phyloP scores from a whole-genome alignment of 768 basidiomycete species.

The Lactarius vividus region DNA sequence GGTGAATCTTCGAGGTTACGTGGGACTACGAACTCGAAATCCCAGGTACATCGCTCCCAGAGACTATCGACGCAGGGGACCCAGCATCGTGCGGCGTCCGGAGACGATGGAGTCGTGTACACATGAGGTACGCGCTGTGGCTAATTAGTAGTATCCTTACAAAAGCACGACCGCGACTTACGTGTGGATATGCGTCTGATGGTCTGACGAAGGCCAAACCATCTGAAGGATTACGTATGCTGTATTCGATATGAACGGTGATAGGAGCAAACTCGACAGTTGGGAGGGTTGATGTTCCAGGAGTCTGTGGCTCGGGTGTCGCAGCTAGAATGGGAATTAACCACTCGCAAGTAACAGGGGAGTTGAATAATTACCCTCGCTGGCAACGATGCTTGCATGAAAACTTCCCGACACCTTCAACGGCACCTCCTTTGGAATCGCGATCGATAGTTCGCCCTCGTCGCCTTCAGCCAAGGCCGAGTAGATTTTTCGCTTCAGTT shows the following conservation, averaged over 20 bases:
- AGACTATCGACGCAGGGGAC: slow-evolving; percentile 94
- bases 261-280: slow-evolving; percentile 64
- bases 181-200: slow-evolving; percentile 79
- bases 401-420: slow-evolving; percentile 57
- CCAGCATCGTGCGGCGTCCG: slow-evolving; percentile 96
- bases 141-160: slow-evolving; percentile 5
- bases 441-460: slow-evolving; percentile 92
- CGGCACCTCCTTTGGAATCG: slow-evolving; percentile 71
- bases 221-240: slow-evolving; percentile 76
- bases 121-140: slow-evolving; percentile 86
- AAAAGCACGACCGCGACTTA: slow-evolving; percentile 41
- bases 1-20: slow-evolving; percentile 68
- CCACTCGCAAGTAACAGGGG: slow-evolving; percentile 10
- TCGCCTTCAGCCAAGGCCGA: slow-evolving; percentile 87
- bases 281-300: slow-evolving; percentile 36
- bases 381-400: slow-evolving; percentile 43
- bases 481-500: slow-evolving; percentile 89
- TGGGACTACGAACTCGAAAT: slow-evolving; percentile 94
- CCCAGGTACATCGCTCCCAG: slow-evolving; percentile 98
- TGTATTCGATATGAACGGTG: slow-evolving; percentile 73
- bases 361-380: slow-evolving; percentile 48
- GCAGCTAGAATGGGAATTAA: slow-evolving; percentile 41
- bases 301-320: slow-evolving; percentile 83
- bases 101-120: slow-evolving; percentile 82
- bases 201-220: slow-evolving; percentile 84